Evolutionary conservation across 116 monocot species (phyloP), one percentile per base, ranked within the genome.

Genomic region (Iris pallida): DNA sequence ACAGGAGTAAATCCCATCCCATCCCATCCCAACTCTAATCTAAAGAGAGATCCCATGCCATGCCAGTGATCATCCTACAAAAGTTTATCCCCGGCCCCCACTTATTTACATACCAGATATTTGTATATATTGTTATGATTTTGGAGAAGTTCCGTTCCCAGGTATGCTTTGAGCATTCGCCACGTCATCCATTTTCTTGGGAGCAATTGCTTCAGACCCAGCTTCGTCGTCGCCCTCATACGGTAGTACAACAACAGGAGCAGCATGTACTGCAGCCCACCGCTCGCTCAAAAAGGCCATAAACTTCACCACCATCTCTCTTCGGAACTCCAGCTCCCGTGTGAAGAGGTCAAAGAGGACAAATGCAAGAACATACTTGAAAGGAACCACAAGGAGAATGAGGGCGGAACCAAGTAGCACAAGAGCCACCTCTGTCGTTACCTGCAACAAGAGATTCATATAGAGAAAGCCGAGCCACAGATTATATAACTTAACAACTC

Each of bases 261-360:
- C 72, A 55, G 95, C 95, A 68, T 86, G 77, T 17, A 95, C 76
- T 3, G 91, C 71, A 30, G 77, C 91, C 95, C 95, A 95, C 16
- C 81, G 65, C 10, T 95, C 95, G 72, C 64, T 84, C 48, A 95
- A 0, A 54, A 91, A 83, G 59, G 1, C 76, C 54, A 4, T 80
- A 70, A 95, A 88, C 53, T 78, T 81, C 56, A 73, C 61, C 8
- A 82, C 83, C 91, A 77, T 86, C 19, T 95, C 89, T 45, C 73
- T 81, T 41, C 91, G 86, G 64, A 95, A 95, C 45, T 91, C 89
- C 20, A 95, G 65, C 49, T 95, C 86, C 42, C 95, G 61, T 5
- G 95, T 95, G 65, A 95, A 95, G 20, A 86, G 70, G 79, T 95
- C 95, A 14, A 91, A 57, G 16, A 88, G 57, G 57, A 82, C 11